Base-by-base conservation (phyloP, 495 filamentous ascomycete genomes). In the Penicillium odoratum region DNA sequence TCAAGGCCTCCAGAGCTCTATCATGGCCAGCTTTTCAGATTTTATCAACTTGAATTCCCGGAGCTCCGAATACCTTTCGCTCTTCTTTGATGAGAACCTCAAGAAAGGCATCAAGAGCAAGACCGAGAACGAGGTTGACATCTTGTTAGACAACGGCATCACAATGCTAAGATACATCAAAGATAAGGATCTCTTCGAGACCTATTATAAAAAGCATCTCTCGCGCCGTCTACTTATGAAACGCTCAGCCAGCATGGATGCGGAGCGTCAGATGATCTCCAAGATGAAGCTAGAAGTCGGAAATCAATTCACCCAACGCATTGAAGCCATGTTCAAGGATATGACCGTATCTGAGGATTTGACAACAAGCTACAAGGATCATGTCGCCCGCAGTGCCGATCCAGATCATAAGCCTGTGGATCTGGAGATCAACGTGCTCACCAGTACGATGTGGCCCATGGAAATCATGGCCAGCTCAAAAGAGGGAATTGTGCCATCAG, bases 291-390 rank as follows among this genome's bases (percentile, higher is more conserved):
- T 92, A 61, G 93, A 97, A 70, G 83, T 98, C 48, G 94, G 94
- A 31, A 96, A 96, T 61, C 84, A 89, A 49, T 99, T 99, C 70
- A 98, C 95, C 0, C 76, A 84, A 61, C 93, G 94, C 63, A 81
- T 98, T 26, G 94, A 99, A 67, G 85, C 91, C 52, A 99, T 99
- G 94, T 99, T 99, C 72, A 96, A 89, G 71, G 94, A 99, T 66
- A 97, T 99, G 88, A 81, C 88, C 21, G 79, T 92, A 7, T 96
- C 92, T 0, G 88, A 90, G 56, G 95, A 97, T 51, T 77, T 97
- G n/a, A 89, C 86, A 0, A 69, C 83, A 3, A 83, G 80, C 48
- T 97, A 92, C 74, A 87, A 88, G 53, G 77, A 80, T 7, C 82
- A 95, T 57, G 82, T 93, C 21, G 71, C 76, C 4, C 75, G 76